Evolutionary conservation across 306 rosid genomes (phyloP).

Genomic region (Castanea crenata): DNA sequence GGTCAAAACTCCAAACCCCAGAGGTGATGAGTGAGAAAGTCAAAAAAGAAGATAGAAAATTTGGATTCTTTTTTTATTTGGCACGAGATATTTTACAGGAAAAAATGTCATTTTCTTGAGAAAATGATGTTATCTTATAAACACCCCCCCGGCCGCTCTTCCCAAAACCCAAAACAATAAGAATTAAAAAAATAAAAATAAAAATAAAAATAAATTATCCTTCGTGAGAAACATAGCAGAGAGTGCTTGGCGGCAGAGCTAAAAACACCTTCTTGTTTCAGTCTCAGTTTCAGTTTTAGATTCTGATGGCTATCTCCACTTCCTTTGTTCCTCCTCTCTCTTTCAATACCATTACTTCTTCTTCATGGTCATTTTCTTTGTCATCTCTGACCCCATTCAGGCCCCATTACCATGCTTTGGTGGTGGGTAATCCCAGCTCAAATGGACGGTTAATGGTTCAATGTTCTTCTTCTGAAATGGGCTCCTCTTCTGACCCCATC

Average conservation of each 20-base stretch:
- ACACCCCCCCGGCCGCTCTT: too few relatives aligned
- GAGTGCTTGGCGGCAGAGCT: background rate
- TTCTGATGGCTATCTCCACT: conserved; percentile 35
- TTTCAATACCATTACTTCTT: conserved; percentile 15
- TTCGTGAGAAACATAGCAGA: too few relatives aligned
- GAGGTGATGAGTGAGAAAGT: too few relatives aligned
- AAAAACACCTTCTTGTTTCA: background rate
- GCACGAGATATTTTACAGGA: background rate
- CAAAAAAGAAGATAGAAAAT: too few relatives aligned
- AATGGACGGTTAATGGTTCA: conserved; percentile 9
- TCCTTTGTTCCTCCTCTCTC: conserved; percentile 27
- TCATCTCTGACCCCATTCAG: conserved; percentile 19
- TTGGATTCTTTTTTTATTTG: background rate
- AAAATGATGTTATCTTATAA: background rate
- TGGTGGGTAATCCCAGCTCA: conserved; percentile 7
- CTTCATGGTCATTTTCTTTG: conserved; percentile 20
- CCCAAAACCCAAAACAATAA: background rate
- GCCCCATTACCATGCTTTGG: conserved; percentile 10
- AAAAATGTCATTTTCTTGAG: background rate
- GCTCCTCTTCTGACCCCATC: conserved; percentile 29
- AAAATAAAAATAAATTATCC: background rate
- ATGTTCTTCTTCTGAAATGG: conserved; percentile 35
- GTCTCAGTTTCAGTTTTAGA: background rate
- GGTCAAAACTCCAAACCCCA: too few relatives aligned
- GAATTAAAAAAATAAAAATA: background rate